A percentile compares a stretch with the other conserved stretches of the same genome.
phyloP scores from a whole-genome alignment of 2,329 filamentous ascomycete species.

The Cordyceps farinosa region DNA sequence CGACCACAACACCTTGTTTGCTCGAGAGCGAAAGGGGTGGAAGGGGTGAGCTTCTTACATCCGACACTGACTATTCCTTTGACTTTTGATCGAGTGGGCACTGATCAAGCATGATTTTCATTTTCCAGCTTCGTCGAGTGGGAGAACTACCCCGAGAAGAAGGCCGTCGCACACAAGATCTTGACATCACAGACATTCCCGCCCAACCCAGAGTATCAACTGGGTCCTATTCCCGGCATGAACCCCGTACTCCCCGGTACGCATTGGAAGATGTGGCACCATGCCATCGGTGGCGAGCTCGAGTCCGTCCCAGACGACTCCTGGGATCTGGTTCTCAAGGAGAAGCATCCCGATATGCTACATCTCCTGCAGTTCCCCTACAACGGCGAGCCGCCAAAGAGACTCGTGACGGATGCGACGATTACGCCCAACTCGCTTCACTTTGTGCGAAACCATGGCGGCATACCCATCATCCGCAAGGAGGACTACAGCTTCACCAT shows the following conservation, averaged over 20 bases:
- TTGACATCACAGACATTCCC: constrained; percentile 27
- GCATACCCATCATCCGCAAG: constrained; percentile 62
- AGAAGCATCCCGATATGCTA: constrained; percentile 59
- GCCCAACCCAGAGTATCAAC: constrained; percentile 51
- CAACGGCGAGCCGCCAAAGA: constrained; percentile 60
- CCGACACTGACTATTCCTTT: too few relatives aligned
- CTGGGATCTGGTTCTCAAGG: constrained; percentile 52
- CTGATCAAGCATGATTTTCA: too few relatives aligned
- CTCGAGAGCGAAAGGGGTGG: constrained; percentile 31
- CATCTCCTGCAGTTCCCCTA: constrained; percentile 62
- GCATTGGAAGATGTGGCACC: constrained; percentile 57
- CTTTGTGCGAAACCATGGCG: constrained; percentile 70
- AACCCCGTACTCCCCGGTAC: constrained; percentile 56
- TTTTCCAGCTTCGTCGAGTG: constrained; percentile 58
- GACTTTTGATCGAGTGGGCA: too few relatives aligned
- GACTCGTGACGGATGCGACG: constrained; percentile 49
- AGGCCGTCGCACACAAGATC: constrained; percentile 54
- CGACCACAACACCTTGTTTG: constrained; percentile 30
- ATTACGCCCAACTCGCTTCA: constrained; percentile 57
- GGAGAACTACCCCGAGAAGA: constrained; percentile 68
- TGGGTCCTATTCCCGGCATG: constrained; percentile 50
- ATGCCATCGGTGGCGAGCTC: constrained; percentile 41
- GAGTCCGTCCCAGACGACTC: constrained; percentile 51
- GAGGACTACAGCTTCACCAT: constrained; percentile 52
- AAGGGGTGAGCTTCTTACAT: constrained; percentile 26